Percentiles rank a stretch among this genome's conserved stretches.
phyloP scores from a whole-genome alignment of 2,329 filamentous ascomycete species.

The Elsinoe fawcettii region DNA sequence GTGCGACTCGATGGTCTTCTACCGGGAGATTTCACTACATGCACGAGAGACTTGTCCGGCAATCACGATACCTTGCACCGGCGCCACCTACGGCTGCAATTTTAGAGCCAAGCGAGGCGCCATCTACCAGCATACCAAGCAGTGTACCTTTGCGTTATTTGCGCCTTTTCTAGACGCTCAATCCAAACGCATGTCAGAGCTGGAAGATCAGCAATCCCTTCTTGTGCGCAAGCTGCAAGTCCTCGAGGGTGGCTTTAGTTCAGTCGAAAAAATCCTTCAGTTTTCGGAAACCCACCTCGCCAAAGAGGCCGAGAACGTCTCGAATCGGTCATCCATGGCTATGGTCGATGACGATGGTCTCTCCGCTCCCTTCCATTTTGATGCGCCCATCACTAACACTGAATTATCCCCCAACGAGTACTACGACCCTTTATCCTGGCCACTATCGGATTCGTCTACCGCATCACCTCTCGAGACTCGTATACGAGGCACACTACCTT shows the following conservation, averaged over 20 bases:
- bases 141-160: constrained; percentile 41
- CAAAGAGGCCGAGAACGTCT: background rate
- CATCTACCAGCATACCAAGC: constrained; percentile 34
- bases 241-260: constrained; percentile 37
- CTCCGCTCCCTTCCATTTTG: background rate
- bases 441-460: constrained; percentile 23
- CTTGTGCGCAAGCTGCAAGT: constrained; percentile 38
- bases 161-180: constrained; percentile 38
- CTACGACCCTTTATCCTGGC: constrained; percentile 20
- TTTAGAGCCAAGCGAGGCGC: constrained; percentile 33
- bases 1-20: constrained; percentile 36
- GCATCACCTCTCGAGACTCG: constrained; percentile 18
- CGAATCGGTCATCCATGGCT: background rate
- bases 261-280: constrained; percentile 36
- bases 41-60: constrained; percentile 36
- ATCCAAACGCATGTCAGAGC: constrained; percentile 36
- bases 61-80: constrained; percentile 37
- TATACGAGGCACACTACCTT: background rate
- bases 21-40: constrained; percentile 36
- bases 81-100: constrained; percentile 37
- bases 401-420: background rate
- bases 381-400: background rate
- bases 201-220: constrained; percentile 36
- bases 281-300: background rate
- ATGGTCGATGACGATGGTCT: background rate